Percentiles rank a stretch among this genome's conserved stretches.
phyloP scores from a whole-genome alignment of 148 eudicot species.

The Diospyros lotus region DNA sequence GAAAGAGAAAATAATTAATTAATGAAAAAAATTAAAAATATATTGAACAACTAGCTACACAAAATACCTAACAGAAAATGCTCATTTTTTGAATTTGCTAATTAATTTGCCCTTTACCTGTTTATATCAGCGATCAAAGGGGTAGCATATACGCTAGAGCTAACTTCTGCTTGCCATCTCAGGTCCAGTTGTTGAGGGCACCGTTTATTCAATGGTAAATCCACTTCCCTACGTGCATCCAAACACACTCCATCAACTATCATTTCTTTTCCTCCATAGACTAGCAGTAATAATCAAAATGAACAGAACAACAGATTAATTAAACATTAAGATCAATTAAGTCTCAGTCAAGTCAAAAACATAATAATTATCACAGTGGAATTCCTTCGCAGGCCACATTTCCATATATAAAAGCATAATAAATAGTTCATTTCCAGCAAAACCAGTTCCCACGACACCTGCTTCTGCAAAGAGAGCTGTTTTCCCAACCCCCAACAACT shows the following conservation, averaged over 20 bases:
- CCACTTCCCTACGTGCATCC: constrained; percentile 61
- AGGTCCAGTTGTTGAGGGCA: constrained; percentile 91
- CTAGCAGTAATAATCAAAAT: background rate
- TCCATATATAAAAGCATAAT: too few species aligned
- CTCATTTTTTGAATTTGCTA: background rate
- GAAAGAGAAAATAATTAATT: background rate
- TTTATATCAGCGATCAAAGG: constrained; percentile 96
- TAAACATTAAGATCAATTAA: too few species aligned
- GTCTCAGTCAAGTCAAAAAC: too few species aligned
- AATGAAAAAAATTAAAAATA: background rate
- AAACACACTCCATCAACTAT: background rate
- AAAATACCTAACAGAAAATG: background rate
- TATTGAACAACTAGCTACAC: too few species aligned
- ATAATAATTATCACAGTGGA: too few species aligned
- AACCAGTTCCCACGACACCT: too few species aligned
- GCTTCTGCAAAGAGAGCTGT: too few species aligned
- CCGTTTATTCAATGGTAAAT: constrained; percentile 78
- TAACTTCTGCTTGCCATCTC: constrained; percentile 97
- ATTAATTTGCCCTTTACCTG: constrained; percentile 42
- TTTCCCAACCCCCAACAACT: background rate
- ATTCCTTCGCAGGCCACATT: too few species aligned
- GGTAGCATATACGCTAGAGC: constrained; percentile 91
- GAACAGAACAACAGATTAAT: too few species aligned
- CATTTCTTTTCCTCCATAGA: background rate
- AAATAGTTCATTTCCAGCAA: too few species aligned